These are phyloP conservation scores for Sutorius australiensis DNA, from an alignment of 768 basidiomycete genomes.

Conservation along the genomic window DNA sequence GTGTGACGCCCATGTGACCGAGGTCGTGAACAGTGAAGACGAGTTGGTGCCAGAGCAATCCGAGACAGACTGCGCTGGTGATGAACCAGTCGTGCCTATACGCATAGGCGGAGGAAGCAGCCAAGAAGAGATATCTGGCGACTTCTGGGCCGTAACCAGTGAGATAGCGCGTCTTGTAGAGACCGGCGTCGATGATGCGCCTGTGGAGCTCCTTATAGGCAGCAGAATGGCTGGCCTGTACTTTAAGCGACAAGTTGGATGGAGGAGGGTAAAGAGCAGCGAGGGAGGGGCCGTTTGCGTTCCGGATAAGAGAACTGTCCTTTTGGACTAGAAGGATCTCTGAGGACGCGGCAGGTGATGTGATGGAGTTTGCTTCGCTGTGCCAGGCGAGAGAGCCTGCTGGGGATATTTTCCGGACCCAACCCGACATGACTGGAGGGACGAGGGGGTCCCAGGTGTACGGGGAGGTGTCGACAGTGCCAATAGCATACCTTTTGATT, in stretches of 20 bases:
- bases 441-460: slow-evolving; percentile 69
- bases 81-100: slow-evolving; percentile 67
- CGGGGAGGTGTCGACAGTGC: slow-evolving; percentile 54
- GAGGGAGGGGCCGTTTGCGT: slow-evolving; percentile 38
- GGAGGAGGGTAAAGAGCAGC: slow-evolving; percentile 50
- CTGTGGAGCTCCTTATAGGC: slow-evolving; percentile 81
- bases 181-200: slow-evolving; percentile 69
- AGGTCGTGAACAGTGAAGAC: slow-evolving; percentile 92
- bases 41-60: slow-evolving; percentile 93
- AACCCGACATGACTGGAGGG: slow-evolving; percentile 84
- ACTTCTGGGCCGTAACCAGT: slow-evolving; percentile 89
- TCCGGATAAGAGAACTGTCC: slow-evolving; percentile 21
- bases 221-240: slow-evolving; percentile 62
- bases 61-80: slow-evolving; percentile 75
- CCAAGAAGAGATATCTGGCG: slow-evolving; percentile 70
- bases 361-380: slow-evolving; percentile 53
- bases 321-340: slow-evolving; percentile 63
- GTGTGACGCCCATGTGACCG: slow-evolving; percentile 92
- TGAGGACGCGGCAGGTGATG: slow-evolving; percentile 37
- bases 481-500: slow-evolving; percentile 56
- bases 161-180: slow-evolving; percentile 81
- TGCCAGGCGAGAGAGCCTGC: slow-evolving; percentile 51
- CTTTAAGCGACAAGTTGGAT: slow-evolving; percentile 49
- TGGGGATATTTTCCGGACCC: slow-evolving; percentile 57
- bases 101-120: slow-evolving; percentile 50